phyloP scores from a whole-genome alignment of 768 basidiomycete species.

The Tricholomella constricta region DNA sequence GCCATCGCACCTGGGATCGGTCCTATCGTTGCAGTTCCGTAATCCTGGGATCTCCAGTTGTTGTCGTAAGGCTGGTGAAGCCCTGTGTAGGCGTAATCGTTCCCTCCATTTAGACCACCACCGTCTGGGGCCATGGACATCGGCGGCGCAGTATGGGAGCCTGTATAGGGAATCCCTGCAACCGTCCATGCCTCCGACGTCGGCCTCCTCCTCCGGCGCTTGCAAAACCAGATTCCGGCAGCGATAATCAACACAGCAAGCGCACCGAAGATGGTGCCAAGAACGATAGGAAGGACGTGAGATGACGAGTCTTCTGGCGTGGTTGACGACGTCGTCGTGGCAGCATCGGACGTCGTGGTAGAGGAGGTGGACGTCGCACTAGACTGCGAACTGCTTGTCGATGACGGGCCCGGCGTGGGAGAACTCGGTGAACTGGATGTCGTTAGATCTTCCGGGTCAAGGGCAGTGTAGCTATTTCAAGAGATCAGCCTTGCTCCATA shows the following conservation, averaged over 20 bases:
- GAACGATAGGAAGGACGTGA: conserved; percentile 31
- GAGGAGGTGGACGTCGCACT: conserved; percentile 17
- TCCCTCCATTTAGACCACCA: neutral
- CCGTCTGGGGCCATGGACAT: conserved; percentile 2
- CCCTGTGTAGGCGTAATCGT: conserved; percentile 6
- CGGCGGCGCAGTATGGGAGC: conserved; percentile 5
- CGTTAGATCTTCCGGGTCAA: conserved; percentile 21
- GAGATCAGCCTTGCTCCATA: neutral
- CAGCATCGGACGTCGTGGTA: conserved; percentile 9
- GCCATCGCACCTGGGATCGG: conserved; percentile 13
- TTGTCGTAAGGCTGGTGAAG: conserved; percentile 1
- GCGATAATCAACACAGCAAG: conserved; percentile 30
- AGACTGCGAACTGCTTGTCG: conserved; percentile 1
- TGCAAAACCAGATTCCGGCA: conserved; percentile 31
- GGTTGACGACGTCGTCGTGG: conserved; percentile 25
- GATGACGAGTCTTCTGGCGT: conserved; percentile 19
- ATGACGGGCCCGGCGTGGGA: conserved; percentile 10
- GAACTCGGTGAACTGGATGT: conserved; percentile 14
- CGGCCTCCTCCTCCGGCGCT: conserved; percentile 27
- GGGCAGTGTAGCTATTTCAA: conserved; percentile 23
- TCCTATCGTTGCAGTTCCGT: neutral
- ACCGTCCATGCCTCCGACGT: conserved; percentile 38
- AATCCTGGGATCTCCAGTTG: neutral
- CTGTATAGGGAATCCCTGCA: conserved; percentile 21
- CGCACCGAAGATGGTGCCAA: conserved; percentile 35